phyloP scores from a whole-genome alignment of 257 asterid species.

The Oldenlandia corymbosa region DNA sequence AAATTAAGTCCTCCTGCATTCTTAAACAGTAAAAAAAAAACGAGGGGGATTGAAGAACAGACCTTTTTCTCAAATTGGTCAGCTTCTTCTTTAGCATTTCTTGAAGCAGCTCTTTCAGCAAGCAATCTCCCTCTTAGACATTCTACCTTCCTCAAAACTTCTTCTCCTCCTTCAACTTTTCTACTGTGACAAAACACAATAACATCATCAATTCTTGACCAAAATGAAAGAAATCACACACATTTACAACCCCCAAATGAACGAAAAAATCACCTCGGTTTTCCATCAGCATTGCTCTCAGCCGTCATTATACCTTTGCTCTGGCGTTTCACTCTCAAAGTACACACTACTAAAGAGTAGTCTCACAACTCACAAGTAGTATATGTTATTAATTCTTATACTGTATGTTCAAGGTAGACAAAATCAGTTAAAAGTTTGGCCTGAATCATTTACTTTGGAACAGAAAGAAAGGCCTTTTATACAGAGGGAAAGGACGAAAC shows the following conservation, averaged over 20 bases:
- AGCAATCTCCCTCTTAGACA: conserved; percentile 85
- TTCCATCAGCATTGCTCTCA: conserved; percentile 20
- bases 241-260: not conserved
- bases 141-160: conserved; percentile 59
- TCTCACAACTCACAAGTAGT: too few species aligned
- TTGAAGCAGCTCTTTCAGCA: conserved; percentile 79
- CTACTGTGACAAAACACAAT: conserved; percentile 9
- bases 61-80: conserved; percentile 55
- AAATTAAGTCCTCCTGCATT: not conserved
- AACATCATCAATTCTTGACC: not conserved
- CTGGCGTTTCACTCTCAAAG: too few species aligned
- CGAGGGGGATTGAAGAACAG: not conserved
- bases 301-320: conserved; percentile 10
- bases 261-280: conserved; percentile 16
- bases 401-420: not conserved
- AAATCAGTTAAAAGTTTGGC: not conserved
- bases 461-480: not conserved
- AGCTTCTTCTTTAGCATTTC: conserved; percentile 58
- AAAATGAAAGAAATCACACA: not conserved
- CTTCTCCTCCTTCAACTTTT: conserved; percentile 44
- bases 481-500: not conserved
- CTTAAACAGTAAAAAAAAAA: not conserved
- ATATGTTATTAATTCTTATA: too few species aligned
- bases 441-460: not conserved
- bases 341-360: too few species aligned